Conservation (phyloP, 768 basidiomycete species). For the Mycena galopus region DNA sequence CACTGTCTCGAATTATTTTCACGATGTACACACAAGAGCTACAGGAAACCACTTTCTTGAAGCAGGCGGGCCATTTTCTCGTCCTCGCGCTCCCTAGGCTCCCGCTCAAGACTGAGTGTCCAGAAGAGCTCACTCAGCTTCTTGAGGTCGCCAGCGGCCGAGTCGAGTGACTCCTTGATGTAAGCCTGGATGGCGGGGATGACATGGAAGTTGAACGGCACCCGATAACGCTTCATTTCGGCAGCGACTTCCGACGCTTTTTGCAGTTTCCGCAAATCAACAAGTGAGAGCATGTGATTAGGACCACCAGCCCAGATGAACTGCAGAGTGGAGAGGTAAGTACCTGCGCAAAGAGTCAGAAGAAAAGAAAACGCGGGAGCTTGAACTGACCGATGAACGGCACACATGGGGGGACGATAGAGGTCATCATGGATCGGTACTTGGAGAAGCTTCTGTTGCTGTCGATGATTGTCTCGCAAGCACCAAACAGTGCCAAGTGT, state of each 20-base stretch:
- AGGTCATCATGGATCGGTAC: conserved; percentile 87
- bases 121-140: no score
- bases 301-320: conserved; percentile 98
- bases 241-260: conserved; percentile 95
- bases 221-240: conserved; percentile 97
- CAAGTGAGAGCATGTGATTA: conserved; percentile 71
- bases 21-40: no score
- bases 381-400: conserved; percentile 88
- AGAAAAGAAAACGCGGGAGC: conserved; percentile 15
- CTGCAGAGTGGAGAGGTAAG: conserved; percentile 94
- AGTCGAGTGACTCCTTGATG: conserved; percentile 83
- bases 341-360: conserved; percentile 65
- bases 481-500: conserved; percentile 77
- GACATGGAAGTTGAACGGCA: conserved; percentile 86
- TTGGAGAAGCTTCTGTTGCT: conserved; percentile 95
- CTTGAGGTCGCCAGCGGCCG: no score
- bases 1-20: no score
- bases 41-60: no score
- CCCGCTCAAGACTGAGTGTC: no score
- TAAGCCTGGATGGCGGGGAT: conserved; percentile 79
- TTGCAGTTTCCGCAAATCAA: conserved; percentile 97
- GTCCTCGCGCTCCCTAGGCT: no score
- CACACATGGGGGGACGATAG: conserved; percentile 91
- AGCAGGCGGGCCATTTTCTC: no score
- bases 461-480: conserved; percentile 91